Conservation (phyloP, 1,284 basidiomycete genomes). For the Ganoderma boninense region DNA sequence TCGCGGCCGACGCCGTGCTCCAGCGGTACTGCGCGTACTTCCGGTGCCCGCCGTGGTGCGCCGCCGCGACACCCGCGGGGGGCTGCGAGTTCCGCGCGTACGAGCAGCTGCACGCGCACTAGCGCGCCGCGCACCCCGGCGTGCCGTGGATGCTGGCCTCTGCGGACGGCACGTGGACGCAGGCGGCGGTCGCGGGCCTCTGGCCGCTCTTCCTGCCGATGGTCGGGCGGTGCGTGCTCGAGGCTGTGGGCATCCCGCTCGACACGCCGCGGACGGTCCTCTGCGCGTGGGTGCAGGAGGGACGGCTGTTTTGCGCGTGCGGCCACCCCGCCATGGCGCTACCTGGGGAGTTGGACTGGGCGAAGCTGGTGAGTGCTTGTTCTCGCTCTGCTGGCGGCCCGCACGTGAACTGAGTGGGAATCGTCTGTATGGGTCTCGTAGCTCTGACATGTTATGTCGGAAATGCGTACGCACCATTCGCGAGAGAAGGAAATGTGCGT, state of each 20-base stretch:
- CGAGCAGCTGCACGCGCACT: conserved; percentile 15
- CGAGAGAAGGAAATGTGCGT: background rate
- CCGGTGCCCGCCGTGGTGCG: background rate
- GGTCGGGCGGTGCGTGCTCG: background rate
- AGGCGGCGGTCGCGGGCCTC: background rate
- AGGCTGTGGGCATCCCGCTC: background rate
- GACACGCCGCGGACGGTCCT: background rate
- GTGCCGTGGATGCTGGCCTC: background rate
- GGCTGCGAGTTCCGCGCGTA: conserved; percentile 5
- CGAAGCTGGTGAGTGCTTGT: conserved; percentile 13
- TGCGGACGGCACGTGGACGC: too few species aligned
- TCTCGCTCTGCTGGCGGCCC: too few species aligned
- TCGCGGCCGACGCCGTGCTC: conserved; percentile 15
- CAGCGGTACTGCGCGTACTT: conserved; percentile 15
- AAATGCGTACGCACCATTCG: background rate
- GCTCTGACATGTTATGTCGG: background rate
- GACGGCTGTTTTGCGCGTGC: conserved; percentile 20
- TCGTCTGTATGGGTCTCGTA: background rate
- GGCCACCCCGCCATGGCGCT: conserved; percentile 13
- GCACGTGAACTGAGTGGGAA: too few species aligned
- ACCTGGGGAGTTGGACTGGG: conserved; percentile 7
- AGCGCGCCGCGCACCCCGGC: conserved; percentile 12
- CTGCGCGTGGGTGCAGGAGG: background rate
- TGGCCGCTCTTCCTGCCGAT: background rate
- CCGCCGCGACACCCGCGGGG: background rate